phyloP scores from a whole-genome alignment of 2,329 filamentous ascomycete genomes.

The Neofusicoccum umdonicola region DNA sequence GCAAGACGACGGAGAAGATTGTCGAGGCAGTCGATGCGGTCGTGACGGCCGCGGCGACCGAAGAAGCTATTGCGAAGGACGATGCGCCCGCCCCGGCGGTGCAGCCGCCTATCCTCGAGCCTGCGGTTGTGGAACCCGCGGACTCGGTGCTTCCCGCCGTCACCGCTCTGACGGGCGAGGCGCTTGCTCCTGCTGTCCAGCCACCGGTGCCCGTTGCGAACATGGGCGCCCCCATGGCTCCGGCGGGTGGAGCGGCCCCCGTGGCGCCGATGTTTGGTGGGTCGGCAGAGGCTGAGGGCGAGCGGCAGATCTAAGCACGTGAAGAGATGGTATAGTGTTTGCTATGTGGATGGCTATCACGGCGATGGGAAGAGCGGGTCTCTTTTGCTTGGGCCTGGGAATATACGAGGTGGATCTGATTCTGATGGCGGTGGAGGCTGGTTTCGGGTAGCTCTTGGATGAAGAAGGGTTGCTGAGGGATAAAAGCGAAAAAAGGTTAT shows the following conservation, averaged over 20 bases:
- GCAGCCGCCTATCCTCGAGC: neutral
- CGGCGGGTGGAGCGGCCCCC: neutral
- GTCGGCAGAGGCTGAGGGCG: neutral
- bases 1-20: neutral
- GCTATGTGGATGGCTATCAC: neutral
- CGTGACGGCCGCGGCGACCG: neutral
- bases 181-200: neutral
- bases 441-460: neutral
- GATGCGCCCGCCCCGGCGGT: neutral
- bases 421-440: neutral
- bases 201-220: neutral
- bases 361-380: neutral
- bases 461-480: neutral
- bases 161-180: neutral
- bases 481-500: slow-evolving; percentile 1
- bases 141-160: neutral
- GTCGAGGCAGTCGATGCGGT: neutral
- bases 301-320: neutral
- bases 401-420: too few species aligned
- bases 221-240: neutral
- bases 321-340: neutral
- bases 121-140: neutral
- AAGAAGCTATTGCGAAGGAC: neutral
- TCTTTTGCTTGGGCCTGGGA: neutral
- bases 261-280: slow-evolving; percentile 7